Base-by-base conservation (phyloP, 1,284 basidiomycete genomes). In the Ustilago sp. region DNA sequence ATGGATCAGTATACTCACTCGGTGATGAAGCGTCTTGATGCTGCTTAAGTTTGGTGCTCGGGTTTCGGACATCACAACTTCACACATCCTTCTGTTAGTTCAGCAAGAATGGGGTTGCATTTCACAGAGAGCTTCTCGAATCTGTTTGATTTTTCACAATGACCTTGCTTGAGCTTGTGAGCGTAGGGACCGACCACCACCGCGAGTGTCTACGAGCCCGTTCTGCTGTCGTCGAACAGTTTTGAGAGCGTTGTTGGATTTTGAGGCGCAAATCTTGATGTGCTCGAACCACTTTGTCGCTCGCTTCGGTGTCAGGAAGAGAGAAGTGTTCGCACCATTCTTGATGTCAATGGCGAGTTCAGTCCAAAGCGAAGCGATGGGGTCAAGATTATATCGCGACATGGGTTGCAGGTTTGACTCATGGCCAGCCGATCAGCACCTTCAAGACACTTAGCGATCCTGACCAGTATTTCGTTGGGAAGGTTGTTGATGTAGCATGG, bases 1-100 rank as follows among this genome's bases (percentile, higher is more conserved):
- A 87, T 89, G 86, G 84, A 88, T 87, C 84, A 86, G 51, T 86
- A 86, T 56, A 86, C 87, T 7, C 83, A 85, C 8, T 85, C 84
- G 43, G 85, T 86, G 80, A 86, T 77, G 31, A 55, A 65, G 47
- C 58, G 39, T 5, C 51, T 72, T 2, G 68, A 60, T 2, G 28
- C 57, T 28, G 41, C 39, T 19, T 71, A n/a, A 59, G 13, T 8
- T 34, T 7, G 19, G 15, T 35, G n/a, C n/a, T 53, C 32, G 32
- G 5, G 32, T 36, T 51, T 28, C 7, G 48, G 19, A 51, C n/a
- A 31, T 8, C 15, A 19, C 17, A 38, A 8, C 31, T 13, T 31
- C 54, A 38, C 36, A 45, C 41, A 45, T 17, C 15, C 11, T 17
- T 41, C 39, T 13, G 39, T 41, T 17, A 41, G 23, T 28, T 28